Conservation (phyloP, 2,329 filamentous ascomycete species). For the Beauveria sp. region DNA sequence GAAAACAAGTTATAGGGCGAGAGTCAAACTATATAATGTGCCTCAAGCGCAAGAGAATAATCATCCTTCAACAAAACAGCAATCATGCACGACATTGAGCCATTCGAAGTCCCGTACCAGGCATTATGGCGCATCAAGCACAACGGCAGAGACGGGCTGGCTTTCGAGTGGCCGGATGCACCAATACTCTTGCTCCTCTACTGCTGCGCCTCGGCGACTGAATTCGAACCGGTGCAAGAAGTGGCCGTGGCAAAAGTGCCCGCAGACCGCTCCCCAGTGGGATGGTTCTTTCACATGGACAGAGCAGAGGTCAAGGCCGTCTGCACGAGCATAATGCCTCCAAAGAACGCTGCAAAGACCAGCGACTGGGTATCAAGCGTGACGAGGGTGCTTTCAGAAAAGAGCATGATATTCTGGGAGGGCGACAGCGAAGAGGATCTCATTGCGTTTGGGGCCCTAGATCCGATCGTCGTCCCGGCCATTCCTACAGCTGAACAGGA, state of each 20-base stretch:
- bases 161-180: background rate
- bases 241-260: background rate
- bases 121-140: constrained; percentile 1
- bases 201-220: background rate
- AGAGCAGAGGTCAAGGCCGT: background rate
- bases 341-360: background rate
- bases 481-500: no score
- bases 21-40: no score
- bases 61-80: no score
- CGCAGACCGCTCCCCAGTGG: background rate
- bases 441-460: background rate
- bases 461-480: background rate
- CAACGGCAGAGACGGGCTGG: background rate
- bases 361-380: background rate
- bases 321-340: background rate
- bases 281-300: constrained; percentile 3
- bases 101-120: background rate
- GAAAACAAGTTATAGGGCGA: no score
- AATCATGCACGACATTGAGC: background rate
- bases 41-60: no score
- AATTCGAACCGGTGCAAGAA: background rate
- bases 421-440: constrained; percentile 2
- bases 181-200: background rate
- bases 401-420: background rate
- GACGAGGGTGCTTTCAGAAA: background rate